A percentile compares a stretch with the other conserved stretches of the same genome.
phyloP scores from a whole-genome alignment of 2,329 filamentous ascomycete genomes.

The Parascedosporium putredinis region DNA sequence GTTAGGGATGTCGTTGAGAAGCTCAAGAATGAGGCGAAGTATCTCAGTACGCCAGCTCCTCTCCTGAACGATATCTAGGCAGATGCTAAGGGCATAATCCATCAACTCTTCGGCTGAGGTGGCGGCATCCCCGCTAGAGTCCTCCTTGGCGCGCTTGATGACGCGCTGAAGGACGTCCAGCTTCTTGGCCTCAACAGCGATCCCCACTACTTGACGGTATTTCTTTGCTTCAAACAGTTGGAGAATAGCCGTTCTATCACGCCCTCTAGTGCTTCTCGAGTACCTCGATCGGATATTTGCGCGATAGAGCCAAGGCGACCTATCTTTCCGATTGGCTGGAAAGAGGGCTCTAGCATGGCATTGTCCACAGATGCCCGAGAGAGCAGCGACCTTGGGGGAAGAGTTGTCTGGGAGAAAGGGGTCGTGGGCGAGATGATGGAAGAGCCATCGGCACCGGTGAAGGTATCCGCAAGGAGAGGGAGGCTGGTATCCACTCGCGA shows the following conservation, averaged over 20 bases:
- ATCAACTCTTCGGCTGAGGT: constrained; percentile 73
- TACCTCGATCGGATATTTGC: constrained; percentile 55
- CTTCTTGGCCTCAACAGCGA: constrained; percentile 90
- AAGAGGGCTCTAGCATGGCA: constrained; percentile 48
- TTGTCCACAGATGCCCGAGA: constrained; percentile 65
- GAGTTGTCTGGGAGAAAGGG: constrained; percentile 85
- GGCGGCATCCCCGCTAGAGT: constrained; percentile 50
- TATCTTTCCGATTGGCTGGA: constrained; percentile 42
- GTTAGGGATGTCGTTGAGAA: constrained; percentile 84
- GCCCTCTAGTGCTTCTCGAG: constrained; percentile 68
- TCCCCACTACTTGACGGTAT: constrained; percentile 93
- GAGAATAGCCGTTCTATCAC: constrained; percentile 88
- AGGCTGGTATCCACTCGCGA: constrained; percentile 35
- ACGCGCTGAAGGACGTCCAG: constrained; percentile 76
- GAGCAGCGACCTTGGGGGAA: constrained; percentile 91
- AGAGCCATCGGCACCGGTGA: constrained; percentile 57
- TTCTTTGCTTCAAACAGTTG: constrained; percentile 76
- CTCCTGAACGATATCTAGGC: constrained; percentile 97
- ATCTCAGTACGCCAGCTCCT: constrained; percentile 76
- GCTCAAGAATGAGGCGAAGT: constrained; percentile 79
- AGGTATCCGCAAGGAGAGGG: constrained; percentile 70
- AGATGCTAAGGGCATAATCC: constrained; percentile 92
- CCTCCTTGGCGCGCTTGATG: constrained; percentile 80
- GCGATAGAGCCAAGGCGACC: constrained; percentile 51
- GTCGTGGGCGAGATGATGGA: constrained; percentile 79